phyloP scores from a whole-genome alignment of 805 yeast species.

The Kazachstania psychrophila region DNA sequence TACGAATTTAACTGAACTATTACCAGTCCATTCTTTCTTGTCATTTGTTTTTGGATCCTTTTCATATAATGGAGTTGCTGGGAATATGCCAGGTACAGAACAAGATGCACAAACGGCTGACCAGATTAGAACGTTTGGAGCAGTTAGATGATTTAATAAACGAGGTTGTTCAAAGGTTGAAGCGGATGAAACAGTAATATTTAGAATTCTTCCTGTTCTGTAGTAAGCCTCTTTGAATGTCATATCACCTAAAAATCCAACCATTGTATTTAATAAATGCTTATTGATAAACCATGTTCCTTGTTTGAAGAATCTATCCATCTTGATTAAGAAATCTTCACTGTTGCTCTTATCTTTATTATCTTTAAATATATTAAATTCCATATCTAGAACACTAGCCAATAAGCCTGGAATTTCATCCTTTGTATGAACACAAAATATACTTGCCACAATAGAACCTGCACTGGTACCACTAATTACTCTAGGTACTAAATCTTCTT shows the following conservation, averaged over 20 bases:
- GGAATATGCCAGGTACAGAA: conserved; percentile 85
- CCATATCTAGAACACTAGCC: conserved; percentile 35
- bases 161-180: conserved; percentile 87
- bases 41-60: conserved; percentile 67
- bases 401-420: conserved; percentile 57
- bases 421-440: conserved; percentile 70
- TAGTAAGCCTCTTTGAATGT: conserved; percentile 93
- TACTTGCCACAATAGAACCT: conserved; percentile 89
- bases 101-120: conserved; percentile 91
- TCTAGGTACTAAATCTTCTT: conserved; percentile 67
- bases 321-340: conserved; percentile 43
- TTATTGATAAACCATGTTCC: conserved; percentile 85
- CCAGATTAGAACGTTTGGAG: conserved; percentile 77
- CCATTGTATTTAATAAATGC: conserved; percentile 65
- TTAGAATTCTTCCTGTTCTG: conserved; percentile 85
- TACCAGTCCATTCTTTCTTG: conserved; percentile 71
- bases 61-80: conserved; percentile 77
- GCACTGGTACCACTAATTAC: conserved; percentile 92
- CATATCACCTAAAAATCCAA: conserved; percentile 71
- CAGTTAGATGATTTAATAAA: conserved; percentile 66
- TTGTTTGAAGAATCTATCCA: conserved; percentile 57
- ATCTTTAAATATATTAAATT: conserved; percentile 50
- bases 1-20: conserved; percentile 64
- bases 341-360: conserved; percentile 41
- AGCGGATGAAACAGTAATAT: conserved; percentile 89